These are phyloP conservation scores for Scheffersomyces parashehatae DNA, from an alignment of 1,139 yeast species.

Conservation along the genomic window DNA sequence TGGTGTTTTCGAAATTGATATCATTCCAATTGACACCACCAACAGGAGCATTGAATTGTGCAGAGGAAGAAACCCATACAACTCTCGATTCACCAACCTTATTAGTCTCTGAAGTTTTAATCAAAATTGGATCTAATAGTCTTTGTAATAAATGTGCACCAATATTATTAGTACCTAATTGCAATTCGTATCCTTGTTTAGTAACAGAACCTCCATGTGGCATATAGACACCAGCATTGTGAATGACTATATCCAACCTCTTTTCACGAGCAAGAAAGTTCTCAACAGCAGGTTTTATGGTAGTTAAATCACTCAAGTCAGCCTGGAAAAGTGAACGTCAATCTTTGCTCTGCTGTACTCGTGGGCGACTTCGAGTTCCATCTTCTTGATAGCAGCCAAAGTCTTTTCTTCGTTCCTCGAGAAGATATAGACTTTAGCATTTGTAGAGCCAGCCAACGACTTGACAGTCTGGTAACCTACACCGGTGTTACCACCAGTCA, in stretches of 20 bases:
- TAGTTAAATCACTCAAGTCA: conserved; percentile 24
- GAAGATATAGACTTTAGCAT: no score
- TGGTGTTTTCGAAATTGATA: conserved; percentile 5
- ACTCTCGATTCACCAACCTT: no score
- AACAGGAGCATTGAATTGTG: conserved; percentile 30
- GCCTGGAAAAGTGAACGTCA: conserved; percentile 17
- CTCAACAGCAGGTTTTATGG: conserved; percentile 41
- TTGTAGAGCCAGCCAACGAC: no score
- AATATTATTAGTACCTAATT: no score
- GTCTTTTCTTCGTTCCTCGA: conserved; percentile 1
- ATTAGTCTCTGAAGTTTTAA: no score
- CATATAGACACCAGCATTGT: conserved; percentile 54
- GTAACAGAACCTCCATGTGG: conserved; percentile 5
- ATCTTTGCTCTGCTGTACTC: conserved; percentile 7
- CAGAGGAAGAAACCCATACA: conserved; percentile 32
- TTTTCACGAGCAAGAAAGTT: conserved; percentile 23
- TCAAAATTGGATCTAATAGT: no score
- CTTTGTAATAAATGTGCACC: no score
- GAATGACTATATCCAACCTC: conserved; percentile 44
- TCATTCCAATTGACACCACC: conserved; percentile 10
- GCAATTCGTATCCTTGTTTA: no score
- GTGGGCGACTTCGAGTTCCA: conserved; percentile 9
- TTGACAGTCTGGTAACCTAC: no score
- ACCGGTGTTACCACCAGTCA: no score
- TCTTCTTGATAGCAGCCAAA: conserved; percentile 13